phyloP scores from a whole-genome alignment of 2,329 filamentous ascomycete species.

The Cladophialophora immunda region DNA sequence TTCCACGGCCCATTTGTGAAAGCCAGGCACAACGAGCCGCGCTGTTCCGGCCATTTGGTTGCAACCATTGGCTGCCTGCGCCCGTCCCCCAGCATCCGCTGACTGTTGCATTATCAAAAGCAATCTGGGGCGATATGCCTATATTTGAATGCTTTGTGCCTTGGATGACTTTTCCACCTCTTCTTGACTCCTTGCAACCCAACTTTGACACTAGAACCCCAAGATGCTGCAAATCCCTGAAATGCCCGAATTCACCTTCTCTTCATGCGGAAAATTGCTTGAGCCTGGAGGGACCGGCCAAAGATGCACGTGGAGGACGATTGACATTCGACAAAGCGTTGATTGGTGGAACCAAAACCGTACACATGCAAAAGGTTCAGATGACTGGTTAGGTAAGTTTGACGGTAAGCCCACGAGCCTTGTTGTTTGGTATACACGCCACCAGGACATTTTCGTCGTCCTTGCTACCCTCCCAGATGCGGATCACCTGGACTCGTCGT shows the following conservation, averaged over 20 bases:
- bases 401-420: conserved; percentile 20
- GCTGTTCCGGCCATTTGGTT: conserved; percentile 10
- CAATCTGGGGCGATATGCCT: conserved; percentile 1
- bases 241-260: background rate
- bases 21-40: conserved; percentile 16
- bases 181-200: background rate
- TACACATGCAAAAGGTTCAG: conserved; percentile 11
- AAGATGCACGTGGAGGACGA: conserved; percentile 21
- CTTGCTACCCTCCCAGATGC: background rate
- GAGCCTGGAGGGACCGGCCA: conserved; percentile 14
- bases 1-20: conserved; percentile 15
- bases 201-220: background rate
- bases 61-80: conserved; percentile 19
- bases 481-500: conserved; percentile 20
- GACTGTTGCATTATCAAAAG: conserved; percentile 22
- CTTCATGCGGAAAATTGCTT: background rate
- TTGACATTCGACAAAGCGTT: background rate
- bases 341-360: conserved; percentile 19
- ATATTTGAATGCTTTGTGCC: conserved; percentile 7
- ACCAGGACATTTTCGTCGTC: background rate
- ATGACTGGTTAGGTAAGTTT: conserved; percentile 13
- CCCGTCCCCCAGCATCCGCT: conserved; percentile 4
- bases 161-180: conserved; percentile 2
- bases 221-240: background rate
- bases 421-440: conserved; percentile 26